These are phyloP conservation scores for Elasticomyces elasticus DNA, from an alignment of 495 filamentous ascomycete genomes.

Conservation along the genomic window DNA sequence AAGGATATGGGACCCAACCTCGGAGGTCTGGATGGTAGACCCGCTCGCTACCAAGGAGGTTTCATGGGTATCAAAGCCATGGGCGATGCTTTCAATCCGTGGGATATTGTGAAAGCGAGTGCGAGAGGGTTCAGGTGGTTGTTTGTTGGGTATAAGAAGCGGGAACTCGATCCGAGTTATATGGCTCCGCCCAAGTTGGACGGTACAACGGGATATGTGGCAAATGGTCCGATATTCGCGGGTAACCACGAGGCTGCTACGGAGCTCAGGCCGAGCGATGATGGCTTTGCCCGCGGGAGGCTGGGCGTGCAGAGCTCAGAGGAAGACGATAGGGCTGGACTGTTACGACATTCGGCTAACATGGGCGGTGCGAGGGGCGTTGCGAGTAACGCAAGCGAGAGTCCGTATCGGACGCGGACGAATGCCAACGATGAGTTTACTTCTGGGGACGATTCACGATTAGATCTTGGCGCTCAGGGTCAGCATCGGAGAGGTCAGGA, in stretches of 20 bases:
- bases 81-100: conserved; percentile 66
- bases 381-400: not conserved
- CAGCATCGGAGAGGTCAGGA: not conserved
- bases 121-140: conserved; percentile 73
- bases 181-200: conserved; percentile 1
- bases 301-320: not conserved
- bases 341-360: conserved; percentile 3
- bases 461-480: not conserved
- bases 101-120: conserved; percentile 72
- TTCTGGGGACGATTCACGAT: conserved; percentile 2
- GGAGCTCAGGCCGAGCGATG: conserved; percentile 5
- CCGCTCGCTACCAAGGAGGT: conserved; percentile 54
- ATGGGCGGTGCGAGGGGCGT: not conserved
- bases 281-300: not conserved
- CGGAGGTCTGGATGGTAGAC: too few species aligned
- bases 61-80: conserved; percentile 53
- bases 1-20: too few species aligned
- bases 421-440: conserved; percentile 10
- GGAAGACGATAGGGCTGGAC: conserved; percentile 12
- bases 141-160: conserved; percentile 56
- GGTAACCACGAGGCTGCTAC: conserved; percentile 9
- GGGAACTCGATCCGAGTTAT: conserved; percentile 46
- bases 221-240: conserved; percentile 1
- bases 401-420: conserved; percentile 2
- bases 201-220: not conserved